Evolutionary conservation across 106 monocot genomes (phyloP), one percentile per base, ranked within the genome.

Genomic region (Dendrobium chrysotoxum): DNA sequence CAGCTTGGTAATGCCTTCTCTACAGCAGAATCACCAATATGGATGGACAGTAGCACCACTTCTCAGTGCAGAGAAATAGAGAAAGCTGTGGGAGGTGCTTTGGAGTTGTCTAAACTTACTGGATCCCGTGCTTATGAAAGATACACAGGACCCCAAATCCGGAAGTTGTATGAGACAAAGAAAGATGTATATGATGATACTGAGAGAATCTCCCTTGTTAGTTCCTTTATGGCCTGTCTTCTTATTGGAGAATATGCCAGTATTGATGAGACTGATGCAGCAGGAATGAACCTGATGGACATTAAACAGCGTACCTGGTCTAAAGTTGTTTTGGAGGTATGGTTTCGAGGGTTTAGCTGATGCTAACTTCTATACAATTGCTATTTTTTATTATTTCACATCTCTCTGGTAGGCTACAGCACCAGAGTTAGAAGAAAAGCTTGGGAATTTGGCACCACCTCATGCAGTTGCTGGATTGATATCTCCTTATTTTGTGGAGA

Each of bases 201-300:
- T 0, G 95, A 98, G 85, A 98, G 98, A 74, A 93, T 98, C 21
- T 98, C 98, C 15, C 91, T 98, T 70, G 98, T 98, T 44, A 98
- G 98, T 79, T 95, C 94, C 17, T 98, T 98, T 81, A 91, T 98
- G 91, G 91, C 94, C 21, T 95, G 91, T 77, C 76, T 98, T 75
- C 75, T 98, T 3, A 87, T 92, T 75, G 95, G 94, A 58, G 82
- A 75, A 5, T 93, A 95, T 83, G 92, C 89, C 21, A 85, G 89
- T 75, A 95, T 98, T 54, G 98, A 98, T 86, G 88, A 98, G 76
- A 89, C 94, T 55, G 98, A 98, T 83, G 98, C 84, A 78, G 92
- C 98, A 50, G 98, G 98, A 26, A 98, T 98, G 98, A 98, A 95
- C 78, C 85, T 98, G 81, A 98, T 98, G 98, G 98, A 98, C 83